These are phyloP conservation scores for Cyclotella distinguenda DNA, from an alignment of 108 stramenopile species.

Conservation along the genomic window DNA sequence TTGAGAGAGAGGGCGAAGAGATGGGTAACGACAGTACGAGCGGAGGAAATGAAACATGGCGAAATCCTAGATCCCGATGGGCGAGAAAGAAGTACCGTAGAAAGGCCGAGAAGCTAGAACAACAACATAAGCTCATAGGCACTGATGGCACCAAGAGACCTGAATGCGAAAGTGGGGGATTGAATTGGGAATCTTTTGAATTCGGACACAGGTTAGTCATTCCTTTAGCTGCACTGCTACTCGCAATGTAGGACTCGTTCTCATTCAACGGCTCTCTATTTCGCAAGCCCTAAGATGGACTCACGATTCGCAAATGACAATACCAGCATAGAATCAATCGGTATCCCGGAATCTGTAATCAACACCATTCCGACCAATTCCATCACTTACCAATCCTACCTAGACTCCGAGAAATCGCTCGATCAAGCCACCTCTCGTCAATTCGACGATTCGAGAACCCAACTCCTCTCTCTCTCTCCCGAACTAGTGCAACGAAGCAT, in stretches of 20 bases:
- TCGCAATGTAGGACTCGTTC: background rate
- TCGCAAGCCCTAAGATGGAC: conserved; percentile 42
- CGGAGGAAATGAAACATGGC: conserved; percentile 2
- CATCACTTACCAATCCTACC: conserved; percentile 40
- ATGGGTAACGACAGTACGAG: background rate
- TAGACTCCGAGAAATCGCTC: conserved; percentile 24
- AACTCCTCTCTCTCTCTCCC: conserved; percentile 32
- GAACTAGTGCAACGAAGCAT: conserved; percentile 29
- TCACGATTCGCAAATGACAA: conserved; percentile 17
- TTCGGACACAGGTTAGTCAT: conserved; percentile 32
- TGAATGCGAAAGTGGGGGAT: background rate
- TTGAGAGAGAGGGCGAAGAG: background rate
- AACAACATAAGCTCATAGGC: background rate
- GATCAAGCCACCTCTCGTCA: conserved; percentile 22
- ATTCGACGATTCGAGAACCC: conserved; percentile 12
- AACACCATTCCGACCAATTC: conserved; percentile 36
- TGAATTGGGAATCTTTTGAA: conserved; percentile 47
- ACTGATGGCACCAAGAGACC: conserved; percentile 1
- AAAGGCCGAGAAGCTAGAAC: conserved; percentile 8
- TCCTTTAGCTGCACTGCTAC: background rate
- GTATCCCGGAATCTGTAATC: conserved; percentile 25
- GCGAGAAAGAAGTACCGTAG: conserved; percentile 23
- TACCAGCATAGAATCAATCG: conserved; percentile 12
- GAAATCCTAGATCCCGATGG: conserved; percentile 35
- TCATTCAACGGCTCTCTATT: background rate